These are phyloP conservation scores for Curvularia sp. DNA, from an alignment of 2,329 filamentous ascomycete species.

Conservation along the genomic window DNA sequence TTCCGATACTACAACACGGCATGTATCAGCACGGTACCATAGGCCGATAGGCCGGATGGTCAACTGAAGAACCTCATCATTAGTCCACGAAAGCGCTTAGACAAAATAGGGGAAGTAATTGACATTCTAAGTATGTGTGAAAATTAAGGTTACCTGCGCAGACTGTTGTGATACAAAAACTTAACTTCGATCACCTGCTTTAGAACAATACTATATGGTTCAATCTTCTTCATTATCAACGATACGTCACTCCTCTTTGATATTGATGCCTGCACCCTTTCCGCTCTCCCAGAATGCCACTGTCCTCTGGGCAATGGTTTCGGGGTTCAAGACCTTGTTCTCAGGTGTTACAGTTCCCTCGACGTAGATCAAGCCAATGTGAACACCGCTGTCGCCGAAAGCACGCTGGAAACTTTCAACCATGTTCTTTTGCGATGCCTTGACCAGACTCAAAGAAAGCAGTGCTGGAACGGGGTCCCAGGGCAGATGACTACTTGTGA, in stretches of 20 bases:
- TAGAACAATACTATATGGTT: too few species aligned
- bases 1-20: not conserved
- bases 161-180: not conserved
- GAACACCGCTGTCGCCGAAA: constrained; percentile 53
- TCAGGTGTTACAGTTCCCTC: constrained; percentile 54
- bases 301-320: constrained; percentile 55
- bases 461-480: constrained; percentile 56
- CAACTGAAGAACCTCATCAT: not conserved
- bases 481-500: constrained; percentile 59
- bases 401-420: constrained; percentile 54
- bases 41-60: not conserved
- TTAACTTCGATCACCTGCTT: not conserved
- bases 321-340: constrained; percentile 54
- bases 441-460: constrained; percentile 59
- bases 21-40: not conserved
- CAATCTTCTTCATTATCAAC: not conserved
- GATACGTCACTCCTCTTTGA: not conserved
- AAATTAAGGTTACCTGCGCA: not conserved
- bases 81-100: not conserved
- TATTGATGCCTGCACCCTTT: constrained; percentile 44
- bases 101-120: not conserved
- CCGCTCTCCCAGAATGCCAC: constrained; percentile 55
- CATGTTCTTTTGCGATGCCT: constrained; percentile 61
- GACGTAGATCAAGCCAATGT: constrained; percentile 57
- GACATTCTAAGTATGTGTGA: not conserved